Conservation (phyloP, 2,329 filamentous ascomycete genomes). For the Fusarium camptoceras region DNA sequence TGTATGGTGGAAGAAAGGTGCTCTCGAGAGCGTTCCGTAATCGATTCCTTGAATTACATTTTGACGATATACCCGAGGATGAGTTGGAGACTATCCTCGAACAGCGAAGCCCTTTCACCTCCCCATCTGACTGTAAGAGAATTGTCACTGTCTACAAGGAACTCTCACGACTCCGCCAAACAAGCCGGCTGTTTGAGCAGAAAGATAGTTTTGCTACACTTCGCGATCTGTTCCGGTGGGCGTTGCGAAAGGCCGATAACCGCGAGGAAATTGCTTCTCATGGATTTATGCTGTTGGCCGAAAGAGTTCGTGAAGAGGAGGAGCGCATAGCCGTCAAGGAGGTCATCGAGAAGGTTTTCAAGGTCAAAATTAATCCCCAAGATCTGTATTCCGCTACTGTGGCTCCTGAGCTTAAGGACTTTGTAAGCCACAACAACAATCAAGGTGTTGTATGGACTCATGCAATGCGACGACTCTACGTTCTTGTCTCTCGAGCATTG, state of each 20-base stretch:
- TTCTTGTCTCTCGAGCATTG: constrained; percentile 87
- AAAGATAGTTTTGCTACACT: constrained; percentile 97
- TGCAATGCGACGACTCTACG: constrained; percentile 91
- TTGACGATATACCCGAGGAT: constrained; percentile 96
- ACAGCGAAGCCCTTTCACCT: constrained; percentile 84
- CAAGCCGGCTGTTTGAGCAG: constrained; percentile 92
- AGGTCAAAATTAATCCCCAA: constrained; percentile 80
- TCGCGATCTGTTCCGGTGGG: constrained; percentile 96
- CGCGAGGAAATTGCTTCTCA: constrained; percentile 90
- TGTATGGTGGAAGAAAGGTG: constrained; percentile 95
- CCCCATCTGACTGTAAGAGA: constrained; percentile 88
- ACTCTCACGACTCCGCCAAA: constrained; percentile 88
- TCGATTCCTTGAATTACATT: constrained; percentile 95
- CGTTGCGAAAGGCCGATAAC: constrained; percentile 83
- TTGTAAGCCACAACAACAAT: constrained; percentile 60
- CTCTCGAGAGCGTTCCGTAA: constrained; percentile 96
- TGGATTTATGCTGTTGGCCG: constrained; percentile 95
- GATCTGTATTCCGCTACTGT: constrained; percentile 75
- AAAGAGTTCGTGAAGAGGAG: constrained; percentile 91
- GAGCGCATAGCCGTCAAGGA: constrained; percentile 86
- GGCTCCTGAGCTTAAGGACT: constrained; percentile 66
- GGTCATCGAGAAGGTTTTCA: constrained; percentile 92
- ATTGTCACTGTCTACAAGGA: constrained; percentile 97
- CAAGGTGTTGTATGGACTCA: constrained; percentile 91
- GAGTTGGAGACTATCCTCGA: constrained; percentile 94